Conservation (phyloP, 768 basidiomycete genomes). For the Cystofilobasidium ferigula region DNA sequence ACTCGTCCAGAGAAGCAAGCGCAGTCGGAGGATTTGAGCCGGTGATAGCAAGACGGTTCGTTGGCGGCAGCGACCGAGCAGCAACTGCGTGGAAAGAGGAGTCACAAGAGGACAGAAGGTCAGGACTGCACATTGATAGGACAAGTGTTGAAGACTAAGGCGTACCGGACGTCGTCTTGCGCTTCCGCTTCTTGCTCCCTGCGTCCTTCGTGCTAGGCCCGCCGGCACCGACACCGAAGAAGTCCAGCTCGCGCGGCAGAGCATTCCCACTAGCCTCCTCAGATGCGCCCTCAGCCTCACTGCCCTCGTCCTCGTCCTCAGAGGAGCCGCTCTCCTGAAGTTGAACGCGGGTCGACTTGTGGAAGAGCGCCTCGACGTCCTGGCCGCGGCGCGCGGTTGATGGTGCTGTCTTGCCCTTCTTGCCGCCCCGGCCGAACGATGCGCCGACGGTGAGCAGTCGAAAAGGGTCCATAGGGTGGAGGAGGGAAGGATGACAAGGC, state of each 20-base stretch:
- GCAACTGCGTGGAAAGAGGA: slow-evolving; percentile 3
- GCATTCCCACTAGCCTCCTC: slow-evolving; percentile 26
- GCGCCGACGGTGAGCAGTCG: slow-evolving; percentile 75
- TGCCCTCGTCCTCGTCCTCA: neutral
- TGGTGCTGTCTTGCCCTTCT: slow-evolving; percentile 6
- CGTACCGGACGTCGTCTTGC: slow-evolving; percentile 3
- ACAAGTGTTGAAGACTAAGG: slow-evolving; percentile 14
- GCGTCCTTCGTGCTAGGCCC: slow-evolving; percentile 33
- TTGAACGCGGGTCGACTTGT: slow-evolving; percentile 18
- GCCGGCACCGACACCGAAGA: slow-evolving; percentile 67
- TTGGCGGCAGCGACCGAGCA: slow-evolving; percentile 38
- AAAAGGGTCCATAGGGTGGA: slow-evolving; percentile 75
- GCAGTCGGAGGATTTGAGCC: slow-evolving; percentile 58
- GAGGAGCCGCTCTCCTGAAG: slow-evolving; percentile 31
- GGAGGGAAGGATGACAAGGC: too few relatives aligned
- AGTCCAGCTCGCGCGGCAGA: slow-evolving; percentile 71
- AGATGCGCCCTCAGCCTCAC: slow-evolving; percentile 1
- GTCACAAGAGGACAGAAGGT: neutral
- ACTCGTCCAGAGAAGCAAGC: slow-evolving; percentile 50
- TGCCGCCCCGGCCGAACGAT: slow-evolving; percentile 63
- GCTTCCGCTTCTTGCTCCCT: slow-evolving; percentile 28
- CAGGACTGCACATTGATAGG: neutral
- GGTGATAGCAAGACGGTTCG: slow-evolving; percentile 61
- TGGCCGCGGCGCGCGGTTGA: neutral
- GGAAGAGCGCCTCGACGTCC: slow-evolving; percentile 2